These are phyloP conservation scores for Arthrobotrys conoides DNA, from an alignment of 2,329 filamentous ascomycete genomes.

Conservation along the genomic window DNA sequence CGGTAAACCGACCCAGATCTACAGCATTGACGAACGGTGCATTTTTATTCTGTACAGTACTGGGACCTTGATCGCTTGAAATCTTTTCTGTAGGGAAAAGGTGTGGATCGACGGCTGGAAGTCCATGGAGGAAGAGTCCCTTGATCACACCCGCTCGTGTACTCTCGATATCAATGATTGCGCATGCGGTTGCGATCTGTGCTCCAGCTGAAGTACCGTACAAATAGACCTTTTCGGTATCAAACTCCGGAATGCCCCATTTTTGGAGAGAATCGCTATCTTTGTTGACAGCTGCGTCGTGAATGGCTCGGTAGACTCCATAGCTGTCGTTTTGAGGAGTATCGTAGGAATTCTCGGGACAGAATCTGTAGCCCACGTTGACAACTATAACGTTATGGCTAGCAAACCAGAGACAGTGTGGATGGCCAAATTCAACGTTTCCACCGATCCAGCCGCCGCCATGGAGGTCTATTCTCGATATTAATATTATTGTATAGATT, in stretches of 20 bases:
- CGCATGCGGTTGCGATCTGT: constrained; percentile 38
- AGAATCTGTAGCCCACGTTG: constrained; percentile 42
- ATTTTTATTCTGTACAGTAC: constrained; percentile 51
- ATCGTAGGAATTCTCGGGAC: constrained; percentile 43
- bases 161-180: constrained; percentile 43
- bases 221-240: constrained; percentile 36
- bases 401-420: constrained; percentile 51
- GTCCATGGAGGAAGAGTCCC: constrained; percentile 38
- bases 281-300: constrained; percentile 1
- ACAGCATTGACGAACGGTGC: constrained; percentile 33
- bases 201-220: constrained; percentile 44
- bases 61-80: constrained; percentile 8
- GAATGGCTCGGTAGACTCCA: constrained; percentile 38
- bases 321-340: constrained; percentile 45
- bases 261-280: background rate
- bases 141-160: constrained; percentile 28
- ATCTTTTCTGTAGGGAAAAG: constrained; percentile 50
- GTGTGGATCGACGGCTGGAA: constrained; percentile 14
- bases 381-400: constrained; percentile 51
- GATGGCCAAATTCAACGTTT: constrained; percentile 41
- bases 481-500: background rate
- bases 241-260: constrained; percentile 49
- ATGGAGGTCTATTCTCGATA: constrained; percentile 34
- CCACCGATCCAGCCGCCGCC: constrained; percentile 54
- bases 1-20: constrained; percentile 16